Evolutionary conservation across 345 rosid genomes (phyloP).

Genomic region (Bruguiera sexangula): DNA sequence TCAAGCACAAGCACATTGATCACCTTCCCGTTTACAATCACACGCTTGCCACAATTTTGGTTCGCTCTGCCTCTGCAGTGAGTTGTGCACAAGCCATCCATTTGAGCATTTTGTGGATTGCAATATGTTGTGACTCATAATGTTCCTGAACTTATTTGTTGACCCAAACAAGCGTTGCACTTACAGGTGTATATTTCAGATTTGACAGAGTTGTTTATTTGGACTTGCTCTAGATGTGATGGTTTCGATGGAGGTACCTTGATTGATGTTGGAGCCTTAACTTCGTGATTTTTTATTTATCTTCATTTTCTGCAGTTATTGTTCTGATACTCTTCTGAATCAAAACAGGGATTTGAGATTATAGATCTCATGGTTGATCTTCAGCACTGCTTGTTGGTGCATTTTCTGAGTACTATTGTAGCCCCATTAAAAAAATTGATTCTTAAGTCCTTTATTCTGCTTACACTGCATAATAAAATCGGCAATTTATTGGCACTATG

Average conservation of each 20-base stretch:
- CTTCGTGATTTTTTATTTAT: not conserved
- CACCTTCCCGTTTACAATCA: constrained; percentile 56
- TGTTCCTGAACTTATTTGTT: not conserved
- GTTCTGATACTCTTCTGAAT: constrained; percentile 13
- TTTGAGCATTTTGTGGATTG: not conserved
- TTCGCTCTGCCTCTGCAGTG: constrained; percentile 91
- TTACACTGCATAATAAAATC: not conserved
- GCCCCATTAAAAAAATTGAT: not conserved
- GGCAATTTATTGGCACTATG: not conserved
- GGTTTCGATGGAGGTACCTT: constrained; percentile 61
- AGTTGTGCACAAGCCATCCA: constrained; percentile 18
- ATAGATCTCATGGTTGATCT: constrained; percentile 75
- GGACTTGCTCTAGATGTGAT: constrained; percentile 84
- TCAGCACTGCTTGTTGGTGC: constrained; percentile 80
- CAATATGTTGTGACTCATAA: not conserved
- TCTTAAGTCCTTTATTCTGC: not conserved
- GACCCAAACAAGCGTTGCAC: constrained; percentile 11
- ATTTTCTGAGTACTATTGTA: not conserved
- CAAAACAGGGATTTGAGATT: constrained; percentile 74
- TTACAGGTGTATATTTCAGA: constrained; percentile 82
- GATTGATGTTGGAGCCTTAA: constrained; percentile 3
- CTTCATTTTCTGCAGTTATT: not conserved
- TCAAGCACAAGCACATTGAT: constrained; percentile 30
- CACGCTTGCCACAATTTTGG: constrained; percentile 71
- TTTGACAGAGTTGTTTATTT: constrained; percentile 68